Evolutionary conservation across 2,329 filamentous ascomycete genomes (phyloP).

Genomic region (Tolypocladium sp.): DNA sequence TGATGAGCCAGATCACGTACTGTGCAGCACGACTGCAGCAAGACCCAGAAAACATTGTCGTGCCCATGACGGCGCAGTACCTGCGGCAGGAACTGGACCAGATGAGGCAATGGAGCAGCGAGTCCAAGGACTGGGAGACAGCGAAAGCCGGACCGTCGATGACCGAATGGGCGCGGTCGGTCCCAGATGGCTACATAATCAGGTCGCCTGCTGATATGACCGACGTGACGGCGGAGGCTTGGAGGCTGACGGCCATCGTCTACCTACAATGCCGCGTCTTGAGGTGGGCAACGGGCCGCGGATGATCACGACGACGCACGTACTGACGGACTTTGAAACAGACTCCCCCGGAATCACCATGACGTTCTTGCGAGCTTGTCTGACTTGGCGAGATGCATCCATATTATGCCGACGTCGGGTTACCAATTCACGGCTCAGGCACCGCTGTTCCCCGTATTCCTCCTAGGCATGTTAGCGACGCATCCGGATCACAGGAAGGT

Average conservation of each 20-base stretch:
- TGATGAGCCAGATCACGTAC: constrained; percentile 27
- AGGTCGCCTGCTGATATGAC: constrained; percentile 24
- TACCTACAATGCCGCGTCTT: constrained; percentile 29
- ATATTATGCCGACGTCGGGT: constrained; percentile 31
- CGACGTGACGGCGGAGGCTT: constrained; percentile 29
- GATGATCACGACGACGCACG: neutral
- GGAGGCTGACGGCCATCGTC: constrained; percentile 28
- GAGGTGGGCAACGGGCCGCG: constrained; percentile 14
- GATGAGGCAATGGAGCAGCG: constrained; percentile 26
- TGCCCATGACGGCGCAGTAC: constrained; percentile 19
- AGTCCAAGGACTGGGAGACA: constrained; percentile 14
- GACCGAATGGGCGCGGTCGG: constrained; percentile 20
- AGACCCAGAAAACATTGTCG: constrained; percentile 19
- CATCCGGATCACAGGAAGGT: constrained; percentile 15
- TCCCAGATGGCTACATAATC: constrained; percentile 14
- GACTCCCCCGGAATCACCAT: constrained; percentile 26
- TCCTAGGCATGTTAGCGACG: constrained; percentile 27
- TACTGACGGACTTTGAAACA: constrained; percentile 4
- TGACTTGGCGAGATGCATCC: constrained; percentile 26
- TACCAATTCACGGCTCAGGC: constrained; percentile 30
- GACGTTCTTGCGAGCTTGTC: constrained; percentile 20
- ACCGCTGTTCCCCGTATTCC: constrained; percentile 30
- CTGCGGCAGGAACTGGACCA: constrained; percentile 16
- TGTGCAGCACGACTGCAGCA: constrained; percentile 23
- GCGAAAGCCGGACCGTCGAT: constrained; percentile 6